Percentiles rank a stretch among this genome's conserved stretches.
Evolutionary conservation across 164 flowering plant genomes (phyloP).

Genomic region (Akebia trifoliata): DNA sequence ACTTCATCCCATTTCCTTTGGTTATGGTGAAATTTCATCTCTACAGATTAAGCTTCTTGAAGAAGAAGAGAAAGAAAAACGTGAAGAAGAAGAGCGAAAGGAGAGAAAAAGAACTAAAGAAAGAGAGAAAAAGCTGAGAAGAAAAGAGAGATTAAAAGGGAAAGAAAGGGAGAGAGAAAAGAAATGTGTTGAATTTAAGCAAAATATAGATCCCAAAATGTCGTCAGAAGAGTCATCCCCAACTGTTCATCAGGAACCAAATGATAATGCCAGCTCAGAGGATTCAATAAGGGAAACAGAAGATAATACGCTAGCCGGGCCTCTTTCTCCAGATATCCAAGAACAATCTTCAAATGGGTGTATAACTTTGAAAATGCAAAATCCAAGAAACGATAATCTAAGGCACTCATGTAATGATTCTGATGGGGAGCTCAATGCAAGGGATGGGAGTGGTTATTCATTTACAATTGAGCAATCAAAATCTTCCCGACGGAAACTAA

Average conservation of each 20-base stretch:
- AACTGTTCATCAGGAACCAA: slow-evolving; percentile 37
- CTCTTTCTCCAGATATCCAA: slow-evolving; percentile 35
- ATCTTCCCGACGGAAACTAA: slow-evolving; percentile 42
- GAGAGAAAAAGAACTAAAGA: slow-evolving; percentile 84
- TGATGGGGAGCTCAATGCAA: slow-evolving; percentile 36
- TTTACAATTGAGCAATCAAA: slow-evolving; percentile 44
- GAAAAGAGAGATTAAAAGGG: slow-evolving; percentile 84
- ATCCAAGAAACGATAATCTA: slow-evolving; percentile 7
- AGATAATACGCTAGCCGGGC: slow-evolving; percentile 26
- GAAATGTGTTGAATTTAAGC: slow-evolving; percentile 25
- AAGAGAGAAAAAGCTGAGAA: slow-evolving; percentile 85
- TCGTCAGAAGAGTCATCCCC: slow-evolving; percentile 32
- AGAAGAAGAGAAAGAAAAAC: slow-evolving; percentile 98
- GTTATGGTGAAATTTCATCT: slow-evolving; percentile 8
- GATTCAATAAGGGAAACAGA: slow-evolving; percentile 46
- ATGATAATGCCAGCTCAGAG: slow-evolving; percentile 24
- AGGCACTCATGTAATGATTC: slow-evolving; percentile 25
- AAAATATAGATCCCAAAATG: slow-evolving; percentile 24
- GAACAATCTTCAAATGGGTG: slow-evolving; percentile 32
- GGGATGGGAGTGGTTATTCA: slow-evolving; percentile 37
- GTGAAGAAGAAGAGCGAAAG: slow-evolving; percentile 92
- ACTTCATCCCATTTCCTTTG: too few relatives aligned
- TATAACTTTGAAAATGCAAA: slow-evolving; percentile 23
- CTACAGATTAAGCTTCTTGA: slow-evolving; percentile 89
- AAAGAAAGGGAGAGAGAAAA: slow-evolving; percentile 62